Evolutionary conservation across 2,329 filamentous ascomycete species (phyloP).

Genomic region (Paracamarosporium sp.): DNA sequence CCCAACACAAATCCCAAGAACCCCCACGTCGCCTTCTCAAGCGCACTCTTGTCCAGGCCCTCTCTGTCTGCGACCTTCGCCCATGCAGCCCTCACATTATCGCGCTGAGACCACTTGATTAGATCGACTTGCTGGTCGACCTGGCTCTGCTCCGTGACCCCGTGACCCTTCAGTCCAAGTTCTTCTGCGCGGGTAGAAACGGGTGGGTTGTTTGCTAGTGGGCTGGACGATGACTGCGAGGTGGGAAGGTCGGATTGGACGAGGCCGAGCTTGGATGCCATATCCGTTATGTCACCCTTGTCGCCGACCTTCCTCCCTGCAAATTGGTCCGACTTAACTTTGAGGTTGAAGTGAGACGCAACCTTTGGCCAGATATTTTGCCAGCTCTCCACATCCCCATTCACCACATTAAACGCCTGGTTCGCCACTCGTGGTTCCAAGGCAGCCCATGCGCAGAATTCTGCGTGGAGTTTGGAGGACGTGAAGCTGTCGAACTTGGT

Average conservation of each 20-base stretch:
- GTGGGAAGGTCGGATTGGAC: neutral
- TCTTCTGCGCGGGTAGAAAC: constrained; percentile 25
- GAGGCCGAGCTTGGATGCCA: neutral
- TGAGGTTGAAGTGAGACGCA: constrained; percentile 44
- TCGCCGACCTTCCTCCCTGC: neutral
- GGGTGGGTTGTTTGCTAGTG: constrained; percentile 35
- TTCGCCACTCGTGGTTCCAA: constrained; percentile 42
- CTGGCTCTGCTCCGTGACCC: constrained; percentile 21
- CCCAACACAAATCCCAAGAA: constrained; percentile 54
- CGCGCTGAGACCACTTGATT: constrained; percentile 49
- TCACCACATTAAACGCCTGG: constrained; percentile 53
- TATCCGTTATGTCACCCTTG: neutral
- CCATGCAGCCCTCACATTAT: constrained; percentile 51
- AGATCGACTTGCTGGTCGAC: constrained; percentile 51
- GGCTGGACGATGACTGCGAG: neutral
- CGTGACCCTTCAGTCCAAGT: constrained; percentile 17
- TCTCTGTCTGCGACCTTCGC: constrained; percentile 41
- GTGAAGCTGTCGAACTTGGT: constrained; percentile 39
- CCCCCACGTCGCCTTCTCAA: constrained; percentile 54
- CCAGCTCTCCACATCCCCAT: constrained; percentile 52
- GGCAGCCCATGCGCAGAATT: constrained; percentile 42
- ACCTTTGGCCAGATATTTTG: constrained; percentile 53
- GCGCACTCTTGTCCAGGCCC: constrained; percentile 46
- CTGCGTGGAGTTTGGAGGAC: constrained; percentile 27
- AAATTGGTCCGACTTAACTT: constrained; percentile 38